Evolutionary conservation across 2,329 filamentous ascomycete species (phyloP).

Genomic region (Alternaria solani): DNA sequence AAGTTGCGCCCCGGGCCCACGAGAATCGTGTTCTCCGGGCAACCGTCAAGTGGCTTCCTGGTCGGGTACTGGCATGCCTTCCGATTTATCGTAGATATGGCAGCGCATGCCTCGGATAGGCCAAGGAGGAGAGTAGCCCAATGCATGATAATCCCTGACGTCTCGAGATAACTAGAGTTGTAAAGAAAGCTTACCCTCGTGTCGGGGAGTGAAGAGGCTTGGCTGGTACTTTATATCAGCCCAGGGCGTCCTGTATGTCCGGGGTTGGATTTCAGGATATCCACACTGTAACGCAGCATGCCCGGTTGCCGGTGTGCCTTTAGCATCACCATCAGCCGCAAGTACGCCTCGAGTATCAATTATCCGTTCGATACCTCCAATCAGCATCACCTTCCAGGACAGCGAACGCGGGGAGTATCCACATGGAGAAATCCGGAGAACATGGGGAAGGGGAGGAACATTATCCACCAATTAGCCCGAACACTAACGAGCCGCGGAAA

Average conservation of each 20-base stretch:
- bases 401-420: conserved; percentile 23
- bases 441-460: conserved; percentile 25
- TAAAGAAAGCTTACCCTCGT: background rate
- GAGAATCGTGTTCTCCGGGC: conserved; percentile 46
- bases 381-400: background rate
- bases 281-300: background rate
- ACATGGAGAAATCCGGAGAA: conserved; percentile 14
- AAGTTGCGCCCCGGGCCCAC: conserved; percentile 37
- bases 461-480: conserved; percentile 34
- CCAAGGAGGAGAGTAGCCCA: conserved; percentile 10
- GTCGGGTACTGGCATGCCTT: conserved; percentile 51
- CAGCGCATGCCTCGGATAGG: conserved; percentile 26
- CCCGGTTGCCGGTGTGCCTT: background rate
- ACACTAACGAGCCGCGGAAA: background rate
- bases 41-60: conserved; percentile 49
- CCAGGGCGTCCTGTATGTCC: background rate
- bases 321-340: conserved; percentile 7
- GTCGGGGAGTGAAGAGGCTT: background rate
- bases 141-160: conserved; percentile 20
- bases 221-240: conserved; percentile 1
- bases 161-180: background rate
- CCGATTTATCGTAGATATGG: conserved; percentile 26
- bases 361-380: conserved; percentile 12
- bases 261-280: background rate
- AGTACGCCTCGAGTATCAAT: background rate